A percentile compares a stretch with the other conserved stretches of the same genome.
Conservation (phyloP, 202 grass and related monocot species). For the Digitaria exilis region DNA sequence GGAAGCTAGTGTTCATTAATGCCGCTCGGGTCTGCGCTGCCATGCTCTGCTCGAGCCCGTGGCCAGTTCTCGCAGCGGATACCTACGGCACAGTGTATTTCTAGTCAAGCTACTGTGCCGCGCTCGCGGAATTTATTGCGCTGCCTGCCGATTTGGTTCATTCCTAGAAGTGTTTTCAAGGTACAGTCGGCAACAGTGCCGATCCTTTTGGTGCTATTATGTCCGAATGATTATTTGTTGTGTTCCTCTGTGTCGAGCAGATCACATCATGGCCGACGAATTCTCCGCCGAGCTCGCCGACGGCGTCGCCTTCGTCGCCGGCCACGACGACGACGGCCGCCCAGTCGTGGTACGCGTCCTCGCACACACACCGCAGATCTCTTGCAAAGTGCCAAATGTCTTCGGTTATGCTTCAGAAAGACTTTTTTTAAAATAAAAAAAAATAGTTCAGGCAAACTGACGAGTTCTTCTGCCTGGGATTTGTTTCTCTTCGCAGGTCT, state of each 20-base stretch:
- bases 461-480: not conserved
- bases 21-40: slow-evolving; percentile 10
- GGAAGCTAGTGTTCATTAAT: slow-evolving; percentile 18
- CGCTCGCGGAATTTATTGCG: slow-evolving; percentile 32
- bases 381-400: not conserved
- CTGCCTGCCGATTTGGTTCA: slow-evolving; percentile 7
- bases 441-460: not conserved
- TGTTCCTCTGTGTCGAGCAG: slow-evolving; percentile 40
- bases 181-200: slow-evolving; percentile 31
- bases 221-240: slow-evolving; percentile 13
- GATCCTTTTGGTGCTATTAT: slow-evolving; percentile 20
- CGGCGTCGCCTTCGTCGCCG: slow-evolving; percentile 84
- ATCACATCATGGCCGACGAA: slow-evolving; percentile 90
- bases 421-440: not conserved
- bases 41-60: not conserved
- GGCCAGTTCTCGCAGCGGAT: slow-evolving; percentile 29
- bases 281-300: slow-evolving; percentile 86
- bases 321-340: slow-evolving; percentile 90
- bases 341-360: slow-evolving; percentile 85
- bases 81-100: slow-evolving; percentile 54
- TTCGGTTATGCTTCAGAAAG: not conserved
- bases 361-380: not conserved
- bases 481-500: slow-evolving; percentile 54
- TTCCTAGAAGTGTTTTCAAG: slow-evolving; percentile 12
- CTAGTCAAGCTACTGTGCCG: slow-evolving; percentile 35